Evolutionary conservation across 2,329 filamentous ascomycete species (phyloP).

Genomic region (Clonostachys sp.): DNA sequence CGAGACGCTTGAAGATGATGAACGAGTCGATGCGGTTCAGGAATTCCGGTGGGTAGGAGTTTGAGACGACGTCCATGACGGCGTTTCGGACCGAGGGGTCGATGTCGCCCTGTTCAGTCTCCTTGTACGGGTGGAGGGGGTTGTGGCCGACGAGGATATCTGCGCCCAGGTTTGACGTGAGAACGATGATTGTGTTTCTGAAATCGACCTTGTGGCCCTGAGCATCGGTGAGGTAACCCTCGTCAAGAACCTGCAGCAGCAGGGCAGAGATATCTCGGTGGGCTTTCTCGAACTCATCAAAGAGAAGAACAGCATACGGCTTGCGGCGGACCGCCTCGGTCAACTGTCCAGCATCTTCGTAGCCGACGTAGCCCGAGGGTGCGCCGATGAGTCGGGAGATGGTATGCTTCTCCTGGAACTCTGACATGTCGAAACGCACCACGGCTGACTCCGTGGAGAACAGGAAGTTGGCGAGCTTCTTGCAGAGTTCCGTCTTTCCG

Average conservation of each 20-base stretch:
- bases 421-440: constrained; percentile 93
- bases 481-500: constrained; percentile 95
- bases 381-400: constrained; percentile 89
- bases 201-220: constrained; percentile 98
- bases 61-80: constrained; percentile 83
- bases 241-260: constrained; percentile 89
- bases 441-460: constrained; percentile 92
- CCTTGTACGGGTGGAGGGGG: constrained; percentile 57
- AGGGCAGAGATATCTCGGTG: constrained; percentile 92
- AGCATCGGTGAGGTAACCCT: constrained; percentile 91
- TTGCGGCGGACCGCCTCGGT: constrained; percentile 94
- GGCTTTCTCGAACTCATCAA: constrained; percentile 97
- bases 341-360: constrained; percentile 93
- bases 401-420: constrained; percentile 97
- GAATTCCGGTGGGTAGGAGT: constrained; percentile 82
- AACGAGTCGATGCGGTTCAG: constrained; percentile 96
- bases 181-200: constrained; percentile 90
- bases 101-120: constrained; percentile 63
- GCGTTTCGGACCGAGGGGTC: constrained; percentile 68
- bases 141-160: constrained; percentile 81
- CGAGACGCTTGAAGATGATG: constrained; percentile 89
- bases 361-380: constrained; percentile 92
- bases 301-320: constrained; percentile 89
- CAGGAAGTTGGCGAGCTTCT: constrained; percentile 88
- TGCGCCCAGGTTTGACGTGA: constrained; percentile 93